Conservation (phyloP, 2,329 filamentous ascomycete species). For the Bipolaris bicolor region DNA sequence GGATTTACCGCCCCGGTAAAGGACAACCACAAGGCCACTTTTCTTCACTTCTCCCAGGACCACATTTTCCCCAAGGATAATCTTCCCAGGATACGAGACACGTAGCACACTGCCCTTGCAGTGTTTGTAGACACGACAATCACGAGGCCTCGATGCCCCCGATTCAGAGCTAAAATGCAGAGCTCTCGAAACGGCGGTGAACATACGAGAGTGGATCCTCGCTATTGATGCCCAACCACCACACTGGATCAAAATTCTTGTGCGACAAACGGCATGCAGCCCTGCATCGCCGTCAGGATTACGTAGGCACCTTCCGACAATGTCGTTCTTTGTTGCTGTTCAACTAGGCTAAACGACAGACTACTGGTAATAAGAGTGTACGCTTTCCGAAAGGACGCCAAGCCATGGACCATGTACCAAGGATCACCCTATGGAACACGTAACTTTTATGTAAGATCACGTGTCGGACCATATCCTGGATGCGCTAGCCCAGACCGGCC, state of each 20-base stretch:
- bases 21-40: conserved; percentile 30
- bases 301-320: conserved; percentile 32
- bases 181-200: conserved; percentile 38
- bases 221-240: conserved; percentile 26
- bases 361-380: conserved; percentile 19
- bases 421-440: conserved; percentile 5
- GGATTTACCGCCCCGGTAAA: conserved; percentile 23
- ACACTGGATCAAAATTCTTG: conserved; percentile 25
- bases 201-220: conserved; percentile 28
- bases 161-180: conserved; percentile 35
- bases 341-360: conserved; percentile 25
- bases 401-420: neutral
- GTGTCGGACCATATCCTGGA: neutral
- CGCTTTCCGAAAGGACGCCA: conserved; percentile 5
- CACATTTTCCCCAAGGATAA: conserved; percentile 10
- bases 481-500: conserved; percentile 11
- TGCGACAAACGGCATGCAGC: conserved; percentile 17
- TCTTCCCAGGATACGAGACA: conserved; percentile 16
- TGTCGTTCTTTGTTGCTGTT: conserved; percentile 39
- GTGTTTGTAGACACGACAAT: conserved; percentile 39
- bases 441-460: neutral
- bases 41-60: conserved; percentile 25
- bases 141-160: conserved; percentile 30
- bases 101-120: conserved; percentile 31
- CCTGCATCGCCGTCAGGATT: conserved; percentile 25